Conservation (phyloP, 208 protist genomes). For the Phytomonas francai region DNA sequence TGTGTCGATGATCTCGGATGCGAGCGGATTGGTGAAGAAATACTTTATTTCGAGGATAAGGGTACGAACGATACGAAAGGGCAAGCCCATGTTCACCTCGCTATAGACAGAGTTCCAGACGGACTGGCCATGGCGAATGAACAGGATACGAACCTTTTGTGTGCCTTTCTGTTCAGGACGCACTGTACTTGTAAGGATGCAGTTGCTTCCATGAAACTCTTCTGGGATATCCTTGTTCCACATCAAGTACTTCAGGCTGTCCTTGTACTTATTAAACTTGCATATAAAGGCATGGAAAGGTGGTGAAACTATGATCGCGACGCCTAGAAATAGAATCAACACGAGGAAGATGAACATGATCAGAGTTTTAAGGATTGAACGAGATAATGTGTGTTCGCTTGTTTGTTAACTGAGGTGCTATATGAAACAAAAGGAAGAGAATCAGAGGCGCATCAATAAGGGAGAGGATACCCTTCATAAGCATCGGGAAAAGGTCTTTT, state of each 20-base stretch:
- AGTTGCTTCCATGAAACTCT: constrained; percentile 61
- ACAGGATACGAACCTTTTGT: constrained; percentile 78
- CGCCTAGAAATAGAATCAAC: constrained; percentile 34
- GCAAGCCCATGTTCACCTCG: constrained; percentile 43
- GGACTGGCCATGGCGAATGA: constrained; percentile 89
- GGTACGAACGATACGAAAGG: constrained; percentile 47
- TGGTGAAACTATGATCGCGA: constrained; percentile 36
- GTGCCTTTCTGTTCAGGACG: constrained; percentile 25
- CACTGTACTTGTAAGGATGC: constrained; percentile 21
- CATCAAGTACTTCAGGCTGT: constrained; percentile 56
- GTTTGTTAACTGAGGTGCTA: background rate
- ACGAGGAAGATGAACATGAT: constrained; percentile 76
- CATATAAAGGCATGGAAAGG: constrained; percentile 28
- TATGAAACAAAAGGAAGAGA: constrained; percentile 4
- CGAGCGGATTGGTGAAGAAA: constrained; percentile 71
- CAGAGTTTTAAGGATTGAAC: background rate
- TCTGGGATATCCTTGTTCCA: constrained; percentile 63
- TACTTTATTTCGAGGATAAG: constrained; percentile 34
- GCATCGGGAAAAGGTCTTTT: constrained; percentile 4
- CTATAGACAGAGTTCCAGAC: constrained; percentile 92
- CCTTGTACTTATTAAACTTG: constrained; percentile 44
- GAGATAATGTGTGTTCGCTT: background rate
- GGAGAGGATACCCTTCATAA: background rate
- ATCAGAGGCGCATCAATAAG: constrained; percentile 1
- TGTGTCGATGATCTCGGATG: constrained; percentile 86